Conservation (phyloP, 352 stramenopile genomes). For the Globisporangium apiculatum region DNA sequence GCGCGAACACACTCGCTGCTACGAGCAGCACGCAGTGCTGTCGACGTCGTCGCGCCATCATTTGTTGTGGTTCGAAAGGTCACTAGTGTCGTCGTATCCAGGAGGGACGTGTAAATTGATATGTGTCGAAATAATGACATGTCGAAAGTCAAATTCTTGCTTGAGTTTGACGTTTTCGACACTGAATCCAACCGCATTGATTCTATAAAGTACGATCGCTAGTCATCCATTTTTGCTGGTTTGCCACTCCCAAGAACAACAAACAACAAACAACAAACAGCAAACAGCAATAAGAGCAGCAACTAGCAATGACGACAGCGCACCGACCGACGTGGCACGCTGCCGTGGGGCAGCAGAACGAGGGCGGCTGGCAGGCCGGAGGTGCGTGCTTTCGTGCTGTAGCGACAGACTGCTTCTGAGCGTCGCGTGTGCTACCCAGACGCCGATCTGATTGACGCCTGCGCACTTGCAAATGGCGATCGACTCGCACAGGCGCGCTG, state of each 20-base stretch:
- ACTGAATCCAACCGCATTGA: too few relatives aligned
- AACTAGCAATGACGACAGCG: constrained; percentile 69
- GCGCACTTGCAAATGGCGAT: too few relatives aligned
- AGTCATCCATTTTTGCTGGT: neutral
- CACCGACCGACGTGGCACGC: constrained; percentile 83
- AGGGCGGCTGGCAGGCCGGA: constrained; percentile 78
- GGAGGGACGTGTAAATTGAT: too few relatives aligned
- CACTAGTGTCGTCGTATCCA: too few relatives aligned
- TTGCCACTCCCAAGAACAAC: neutral
- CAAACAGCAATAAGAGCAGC: constrained; percentile 19
- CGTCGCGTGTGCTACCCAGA: too few relatives aligned
- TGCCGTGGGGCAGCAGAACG: constrained; percentile 80
- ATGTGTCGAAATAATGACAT: too few relatives aligned
- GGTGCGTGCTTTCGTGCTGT: constrained; percentile 20
- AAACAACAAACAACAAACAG: constrained; percentile 1
- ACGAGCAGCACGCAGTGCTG: neutral
- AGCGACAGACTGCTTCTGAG: too few relatives aligned
- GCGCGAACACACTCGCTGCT: neutral
- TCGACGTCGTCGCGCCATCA: neutral
- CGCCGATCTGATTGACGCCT: neutral
- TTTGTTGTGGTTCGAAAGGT: too few relatives aligned
- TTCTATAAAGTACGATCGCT: neutral
- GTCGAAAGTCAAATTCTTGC: neutral
- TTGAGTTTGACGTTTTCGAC: too few relatives aligned
- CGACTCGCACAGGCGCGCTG: constrained; percentile 36